phyloP scores from a whole-genome alignment of 768 basidiomycete genomes.

The Lactifluus hygrophoroides region DNA sequence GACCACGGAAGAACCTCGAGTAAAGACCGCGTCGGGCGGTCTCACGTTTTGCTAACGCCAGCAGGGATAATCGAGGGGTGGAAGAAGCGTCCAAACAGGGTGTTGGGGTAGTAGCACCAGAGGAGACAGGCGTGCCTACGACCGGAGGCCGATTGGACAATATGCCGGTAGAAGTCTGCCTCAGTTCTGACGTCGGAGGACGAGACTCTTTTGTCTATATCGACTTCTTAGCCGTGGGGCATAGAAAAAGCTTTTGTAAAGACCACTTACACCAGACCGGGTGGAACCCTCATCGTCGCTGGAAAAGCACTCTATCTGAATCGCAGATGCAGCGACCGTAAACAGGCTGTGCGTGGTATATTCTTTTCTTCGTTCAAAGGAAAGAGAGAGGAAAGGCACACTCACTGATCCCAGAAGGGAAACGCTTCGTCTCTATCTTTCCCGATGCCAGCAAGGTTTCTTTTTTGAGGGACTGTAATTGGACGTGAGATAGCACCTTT shows the following conservation, averaged over 20 bases:
- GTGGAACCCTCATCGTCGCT: conserved; percentile 37
- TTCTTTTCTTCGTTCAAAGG: background rate
- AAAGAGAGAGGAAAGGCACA: background rate
- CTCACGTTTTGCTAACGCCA: conserved; percentile 65
- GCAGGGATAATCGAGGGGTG: conserved; percentile 38
- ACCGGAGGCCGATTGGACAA: conserved; percentile 61
- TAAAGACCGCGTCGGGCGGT: conserved; percentile 72
- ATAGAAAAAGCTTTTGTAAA: no score
- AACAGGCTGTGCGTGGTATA: conserved; percentile 51
- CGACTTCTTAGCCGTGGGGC: conserved; percentile 1
- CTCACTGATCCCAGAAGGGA: conserved; percentile 98
- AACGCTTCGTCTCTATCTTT: conserved; percentile 93
- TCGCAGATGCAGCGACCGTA: conserved; percentile 72
- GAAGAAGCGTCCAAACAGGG: conserved; percentile 26
- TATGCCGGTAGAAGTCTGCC: conserved; percentile 67
- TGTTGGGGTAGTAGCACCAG: conserved; percentile 32
- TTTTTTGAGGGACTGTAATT: conserved; percentile 74
- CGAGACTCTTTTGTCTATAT: conserved; percentile 14
- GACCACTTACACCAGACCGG: conserved; percentile 12
- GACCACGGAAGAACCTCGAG: conserved; percentile 72
- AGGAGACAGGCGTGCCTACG: conserved; percentile 40
- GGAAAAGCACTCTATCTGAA: conserved; percentile 54
- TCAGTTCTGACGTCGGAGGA: conserved; percentile 28
- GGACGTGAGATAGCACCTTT: conserved; percentile 72
- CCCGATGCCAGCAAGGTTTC: conserved; percentile 76